These are phyloP conservation scores for Noccaea bulbosa DNA, from an alignment of 345 rosid genomes.

Conservation along the genomic window DNA sequence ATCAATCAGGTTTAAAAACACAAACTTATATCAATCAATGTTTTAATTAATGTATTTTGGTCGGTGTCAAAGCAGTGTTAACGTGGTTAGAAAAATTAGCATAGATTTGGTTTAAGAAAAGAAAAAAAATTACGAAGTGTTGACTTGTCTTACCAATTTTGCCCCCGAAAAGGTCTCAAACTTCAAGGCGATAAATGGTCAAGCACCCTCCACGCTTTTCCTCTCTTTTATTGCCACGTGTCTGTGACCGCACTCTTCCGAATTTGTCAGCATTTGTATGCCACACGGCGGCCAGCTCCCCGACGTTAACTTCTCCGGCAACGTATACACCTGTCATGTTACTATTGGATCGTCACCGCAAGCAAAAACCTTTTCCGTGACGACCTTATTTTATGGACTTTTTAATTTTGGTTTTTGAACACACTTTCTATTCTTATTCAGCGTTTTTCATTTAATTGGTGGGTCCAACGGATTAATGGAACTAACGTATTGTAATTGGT, in stretches of 20 bases:
- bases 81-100: conserved; percentile 36
- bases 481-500: conserved; percentile 31
- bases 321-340: conserved; percentile 13
- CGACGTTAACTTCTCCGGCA: conserved; percentile 29
- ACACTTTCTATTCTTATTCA: neutral
- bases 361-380: conserved; percentile 10
- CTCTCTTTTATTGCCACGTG: conserved; percentile 35
- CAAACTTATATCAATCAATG: conserved; percentile 17
- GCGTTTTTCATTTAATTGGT: conserved; percentile 14
- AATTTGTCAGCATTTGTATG: conserved; percentile 35
- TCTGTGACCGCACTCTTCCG: conserved; percentile 16
- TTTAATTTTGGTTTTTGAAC: neutral
- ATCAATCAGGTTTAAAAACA: neutral
- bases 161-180: conserved; percentile 24
- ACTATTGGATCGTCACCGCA: neutral
- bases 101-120: conserved; percentile 5
- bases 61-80: conserved; percentile 37
- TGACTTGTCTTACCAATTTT: conserved; percentile 29
- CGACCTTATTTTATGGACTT: neutral
- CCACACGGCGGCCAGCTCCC: conserved; percentile 30
- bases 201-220: conserved; percentile 40
- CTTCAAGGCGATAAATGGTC: conserved; percentile 41
- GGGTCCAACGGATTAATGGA: conserved; percentile 38
- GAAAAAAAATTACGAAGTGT: neutral
- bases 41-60: conserved; percentile 23